A percentile compares a stretch with the other conserved stretches of the same genome.
Conservation (phyloP, 306 rosid species). For the Fragaria ananassa region DNA sequence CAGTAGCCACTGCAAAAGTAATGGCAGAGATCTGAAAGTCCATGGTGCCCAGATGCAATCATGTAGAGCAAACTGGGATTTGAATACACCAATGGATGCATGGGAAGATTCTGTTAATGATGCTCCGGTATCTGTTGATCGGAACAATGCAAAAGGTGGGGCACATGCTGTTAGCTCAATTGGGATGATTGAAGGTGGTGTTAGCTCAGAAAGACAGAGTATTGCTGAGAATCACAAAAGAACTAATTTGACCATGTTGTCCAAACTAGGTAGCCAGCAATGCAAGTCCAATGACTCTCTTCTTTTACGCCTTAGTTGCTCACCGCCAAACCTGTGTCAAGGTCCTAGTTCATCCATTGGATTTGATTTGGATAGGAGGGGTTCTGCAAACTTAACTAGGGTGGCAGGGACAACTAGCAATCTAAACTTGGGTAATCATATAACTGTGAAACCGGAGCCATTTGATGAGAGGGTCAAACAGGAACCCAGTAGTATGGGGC, state of each 20-base stretch:
- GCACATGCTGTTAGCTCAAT: constrained; percentile 26
- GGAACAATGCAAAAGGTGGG: constrained; percentile 21
- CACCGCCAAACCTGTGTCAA: constrained; percentile 16
- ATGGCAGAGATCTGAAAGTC: constrained; percentile 26
- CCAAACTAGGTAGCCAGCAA: constrained; percentile 30
- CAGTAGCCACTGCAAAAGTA: constrained; percentile 28
- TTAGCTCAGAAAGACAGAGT: constrained; percentile 25
- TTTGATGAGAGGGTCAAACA: constrained; percentile 48
- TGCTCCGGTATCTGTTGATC: constrained; percentile 32
- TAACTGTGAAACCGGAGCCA: constrained; percentile 70
- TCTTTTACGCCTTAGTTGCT: constrained; percentile 28
- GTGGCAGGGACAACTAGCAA: constrained; percentile 25
- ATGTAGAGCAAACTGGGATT: constrained; percentile 91
- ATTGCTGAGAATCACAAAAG: constrained; percentile 21
- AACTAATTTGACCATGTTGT: constrained; percentile 16
- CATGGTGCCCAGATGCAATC: constrained; percentile 32
- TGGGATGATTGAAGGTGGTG: constrained; percentile 23
- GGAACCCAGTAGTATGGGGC: constrained; percentile 26
- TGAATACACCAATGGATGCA: constrained; percentile 91
- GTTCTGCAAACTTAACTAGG: constrained; percentile 27
- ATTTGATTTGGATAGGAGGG: constrained; percentile 30
- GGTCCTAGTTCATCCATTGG: constrained; percentile 39
- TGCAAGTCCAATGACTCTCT: constrained; percentile 27
- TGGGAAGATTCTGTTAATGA: constrained; percentile 65
- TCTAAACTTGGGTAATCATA: constrained; percentile 35